A percentile compares a stretch with the other conserved stretches of the same genome.
Evolutionary conservation across 139 green algal species (phyloP).

Genomic region (Pycnococcus provasolii): DNA sequence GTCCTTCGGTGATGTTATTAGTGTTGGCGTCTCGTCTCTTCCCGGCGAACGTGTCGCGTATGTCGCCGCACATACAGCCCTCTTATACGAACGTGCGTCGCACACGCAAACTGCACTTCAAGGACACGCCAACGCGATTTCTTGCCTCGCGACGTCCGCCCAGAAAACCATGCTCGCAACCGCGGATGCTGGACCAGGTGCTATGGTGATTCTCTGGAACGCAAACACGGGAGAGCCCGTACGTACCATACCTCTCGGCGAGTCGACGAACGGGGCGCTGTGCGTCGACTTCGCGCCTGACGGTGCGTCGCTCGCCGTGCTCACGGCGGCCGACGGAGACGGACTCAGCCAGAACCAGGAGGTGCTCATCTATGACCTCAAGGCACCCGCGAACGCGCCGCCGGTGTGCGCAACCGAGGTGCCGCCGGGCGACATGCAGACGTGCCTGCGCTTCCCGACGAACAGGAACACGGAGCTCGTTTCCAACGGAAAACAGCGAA

Average conservation of each 20-base stretch:
- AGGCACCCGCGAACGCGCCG: slow-evolving; percentile 5
- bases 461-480: slow-evolving; percentile 41
- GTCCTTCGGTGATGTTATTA: slow-evolving; percentile 23
- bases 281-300: slow-evolving; percentile 50
- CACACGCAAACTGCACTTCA: slow-evolving; percentile 40
- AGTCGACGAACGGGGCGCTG: slow-evolving; percentile 28
- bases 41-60: slow-evolving; percentile 44
- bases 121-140: slow-evolving; percentile 58
- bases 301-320: slow-evolving; percentile 3
- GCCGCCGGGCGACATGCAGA: slow-evolving; percentile 46
- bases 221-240: slow-evolving; percentile 26
- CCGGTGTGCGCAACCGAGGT: slow-evolving; percentile 19
- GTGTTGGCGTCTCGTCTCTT: slow-evolving; percentile 44
- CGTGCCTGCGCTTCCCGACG: slow-evolving; percentile 43
- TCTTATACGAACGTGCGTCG: slow-evolving; percentile 36
- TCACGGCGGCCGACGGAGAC: not conserved
- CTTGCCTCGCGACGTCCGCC: slow-evolving; percentile 36
- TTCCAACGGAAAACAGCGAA: slow-evolving; percentile 46
- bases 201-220: slow-evolving; percentile 60
- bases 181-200: slow-evolving; percentile 48
- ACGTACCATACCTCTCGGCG: not conserved
- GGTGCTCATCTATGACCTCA: too few species aligned
- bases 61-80: slow-evolving; percentile 44
- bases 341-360: too few species aligned
- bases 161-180: slow-evolving; percentile 48